Base-by-base conservation (phyloP, 306 rosid genomes). In the Trifolium fragiferum region DNA sequence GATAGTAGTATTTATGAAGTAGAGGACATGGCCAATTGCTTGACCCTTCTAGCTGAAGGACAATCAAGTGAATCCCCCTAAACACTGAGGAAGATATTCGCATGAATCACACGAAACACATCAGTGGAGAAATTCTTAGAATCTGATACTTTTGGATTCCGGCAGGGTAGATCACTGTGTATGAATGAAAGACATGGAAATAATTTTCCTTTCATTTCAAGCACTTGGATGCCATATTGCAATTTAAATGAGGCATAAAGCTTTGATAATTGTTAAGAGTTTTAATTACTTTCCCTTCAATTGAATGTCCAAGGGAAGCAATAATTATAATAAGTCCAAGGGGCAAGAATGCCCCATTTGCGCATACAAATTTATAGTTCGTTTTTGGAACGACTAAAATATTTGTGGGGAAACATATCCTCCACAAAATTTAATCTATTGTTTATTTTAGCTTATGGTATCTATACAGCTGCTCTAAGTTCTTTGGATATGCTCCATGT, bases 121-220 rank as follows among this genome's bases (percentile, higher is more conserved):
- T 68, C 70, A 84, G 88, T 66, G 82, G 87, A 15, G 85, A 75
- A 75, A 74, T 88, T 92, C 83, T 9, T 89, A 76, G 89, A 84
- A 78, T 75, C 82, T 1, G 80, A 80, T 0, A 58, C 77, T 0
- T 0, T 19, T 66, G 9, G 82, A 76, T 10, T 33, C 68, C 3
- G 57, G 84, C 7, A 66, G 69, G 32, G 4, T 27, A 3, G 32
- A 27, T 27, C 32, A 27, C 38, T 87, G 90, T 66, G 3, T 92
- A 87, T 66, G 95, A 90, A 47, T 92, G 98, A 88, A 92, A 86
- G 83, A 87, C 94, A 6, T 92, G 98, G n/a, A 83, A 74, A 79
- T 83, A 70, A 82, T 90, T 2, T 92, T 92, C 76, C 91, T 89
- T 60, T 90, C 98, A 1, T 92, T 89, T 55, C 96, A 89, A 82